phyloP scores from a whole-genome alignment of 1,284 basidiomycete genomes.

The Malassezia japonica region DNA sequence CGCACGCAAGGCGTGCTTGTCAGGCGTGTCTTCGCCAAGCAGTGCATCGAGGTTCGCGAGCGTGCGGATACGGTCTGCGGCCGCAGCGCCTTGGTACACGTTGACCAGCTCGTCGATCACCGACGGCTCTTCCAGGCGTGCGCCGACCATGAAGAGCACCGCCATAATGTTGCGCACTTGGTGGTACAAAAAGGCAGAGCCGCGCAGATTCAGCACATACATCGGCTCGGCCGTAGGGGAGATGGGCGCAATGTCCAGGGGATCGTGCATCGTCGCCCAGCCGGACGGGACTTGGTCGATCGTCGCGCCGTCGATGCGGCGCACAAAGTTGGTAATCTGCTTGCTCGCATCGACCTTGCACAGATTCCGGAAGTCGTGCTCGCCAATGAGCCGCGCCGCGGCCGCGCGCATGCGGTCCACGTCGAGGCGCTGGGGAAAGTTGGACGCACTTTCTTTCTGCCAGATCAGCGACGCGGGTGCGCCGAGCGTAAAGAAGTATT shows the following conservation, averaged over 20 bases:
- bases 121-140: slow-evolving; percentile 64
- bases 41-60: slow-evolving; percentile 16
- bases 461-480: slow-evolving; percentile 23
- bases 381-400: slow-evolving; percentile 65
- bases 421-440: slow-evolving; percentile 21
- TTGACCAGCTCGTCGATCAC: slow-evolving; percentile 70
- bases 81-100: slow-evolving; percentile 48
- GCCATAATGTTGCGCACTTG: slow-evolving; percentile 96
- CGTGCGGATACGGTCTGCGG: slow-evolving; percentile 21
- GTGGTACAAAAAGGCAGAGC: slow-evolving; percentile 87
- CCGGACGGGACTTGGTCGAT: slow-evolving; percentile 51
- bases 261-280: slow-evolving; percentile 17
- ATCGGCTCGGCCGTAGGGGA: slow-evolving; percentile 14
- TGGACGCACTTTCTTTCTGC: slow-evolving; percentile 4
- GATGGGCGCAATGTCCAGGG: slow-evolving; percentile 8
- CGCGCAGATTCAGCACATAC: slow-evolving; percentile 75
- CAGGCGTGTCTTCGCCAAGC: neutral
- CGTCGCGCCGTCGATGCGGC: slow-evolving; percentile 60
- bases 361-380: slow-evolving; percentile 91
- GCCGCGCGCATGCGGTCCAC: slow-evolving; percentile 64
- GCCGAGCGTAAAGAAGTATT: slow-evolving; percentile 66
- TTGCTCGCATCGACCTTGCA: slow-evolving; percentile 91
- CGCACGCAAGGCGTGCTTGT: neutral
- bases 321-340: slow-evolving; percentile 70
- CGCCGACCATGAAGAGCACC: slow-evolving; percentile 76